A percentile compares a stretch with the other conserved stretches of the same genome.
Evolutionary conservation across 768 basidiomycete species (phyloP).

Genomic region (Termitomyces sp.): DNA sequence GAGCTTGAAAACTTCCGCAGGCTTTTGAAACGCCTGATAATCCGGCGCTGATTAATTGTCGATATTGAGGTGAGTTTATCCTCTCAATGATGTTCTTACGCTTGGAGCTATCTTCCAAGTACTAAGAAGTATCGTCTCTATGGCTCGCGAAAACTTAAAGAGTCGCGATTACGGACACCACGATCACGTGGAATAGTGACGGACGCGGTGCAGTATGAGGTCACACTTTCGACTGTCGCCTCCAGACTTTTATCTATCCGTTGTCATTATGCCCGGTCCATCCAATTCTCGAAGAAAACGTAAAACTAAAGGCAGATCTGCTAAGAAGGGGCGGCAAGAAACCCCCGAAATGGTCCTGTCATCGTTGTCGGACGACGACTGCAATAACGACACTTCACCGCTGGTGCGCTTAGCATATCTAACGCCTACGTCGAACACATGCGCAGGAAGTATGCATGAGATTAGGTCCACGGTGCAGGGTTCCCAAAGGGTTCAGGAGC

Average conservation of each 20-base stretch:
- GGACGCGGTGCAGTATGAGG: constrained; percentile 7
- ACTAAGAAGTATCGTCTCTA: no score
- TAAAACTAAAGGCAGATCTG: constrained; percentile 31
- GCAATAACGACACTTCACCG: constrained; percentile 9
- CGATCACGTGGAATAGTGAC: constrained; percentile 3
- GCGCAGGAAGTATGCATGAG: background rate
- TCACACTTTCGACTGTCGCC: no score
- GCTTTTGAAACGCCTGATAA: no score
- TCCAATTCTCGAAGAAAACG: constrained; percentile 47
- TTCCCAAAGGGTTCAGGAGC: background rate
- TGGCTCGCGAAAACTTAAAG: no score
- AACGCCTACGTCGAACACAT: background rate
- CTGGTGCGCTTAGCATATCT: background rate
- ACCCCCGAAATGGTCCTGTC: constrained; percentile 5
- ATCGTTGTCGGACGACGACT: background rate
- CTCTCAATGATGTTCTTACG: no score
- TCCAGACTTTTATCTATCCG: no score
- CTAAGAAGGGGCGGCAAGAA: constrained; percentile 25
- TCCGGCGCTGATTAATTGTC: no score
- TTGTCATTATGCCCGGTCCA: constrained; percentile 54
- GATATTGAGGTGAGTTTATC: no score
- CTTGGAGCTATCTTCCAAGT: no score
- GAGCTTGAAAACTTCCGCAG: no score
- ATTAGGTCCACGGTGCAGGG: background rate
- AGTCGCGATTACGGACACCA: no score